phyloP scores from a whole-genome alignment of 768 basidiomycete species.

The Candolleomyces eurysporus region DNA sequence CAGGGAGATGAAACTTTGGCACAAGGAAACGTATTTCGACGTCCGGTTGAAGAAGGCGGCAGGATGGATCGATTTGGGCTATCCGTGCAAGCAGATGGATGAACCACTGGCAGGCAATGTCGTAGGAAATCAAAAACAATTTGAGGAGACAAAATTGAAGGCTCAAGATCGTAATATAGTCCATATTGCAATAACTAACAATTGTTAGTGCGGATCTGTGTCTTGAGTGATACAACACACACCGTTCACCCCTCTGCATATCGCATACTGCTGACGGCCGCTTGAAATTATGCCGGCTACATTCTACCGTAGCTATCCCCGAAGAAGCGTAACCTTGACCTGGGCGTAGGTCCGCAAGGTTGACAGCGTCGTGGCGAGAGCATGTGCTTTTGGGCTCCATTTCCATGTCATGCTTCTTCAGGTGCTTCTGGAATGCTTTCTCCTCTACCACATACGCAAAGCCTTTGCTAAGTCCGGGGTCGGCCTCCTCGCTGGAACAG shows the following conservation, averaged over 20 bases:
- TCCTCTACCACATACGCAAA: constrained; percentile 26
- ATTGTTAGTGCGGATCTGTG: background rate
- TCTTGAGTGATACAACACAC: constrained; percentile 4
- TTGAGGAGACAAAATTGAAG: background rate
- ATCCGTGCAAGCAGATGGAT: constrained; percentile 5
- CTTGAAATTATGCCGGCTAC: constrained; percentile 29
- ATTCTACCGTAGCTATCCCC: constrained; percentile 27
- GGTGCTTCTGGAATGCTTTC: constrained; percentile 13
- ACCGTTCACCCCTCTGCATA: constrained; percentile 33
- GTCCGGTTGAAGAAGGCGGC: background rate
- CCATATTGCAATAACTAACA: constrained; percentile 28
- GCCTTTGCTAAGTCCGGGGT: constrained; percentile 26
- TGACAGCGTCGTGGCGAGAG: constrained; percentile 13
- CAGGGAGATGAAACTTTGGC: constrained; percentile 27
- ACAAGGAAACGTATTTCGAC: background rate
- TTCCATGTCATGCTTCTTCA: constrained; percentile 12
- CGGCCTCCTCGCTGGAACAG: constrained; percentile 20
- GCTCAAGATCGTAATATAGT: constrained; percentile 18
- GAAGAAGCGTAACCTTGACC: constrained; percentile 20
- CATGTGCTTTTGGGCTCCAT: constrained; percentile 22
- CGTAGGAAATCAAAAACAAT: constrained; percentile 24
- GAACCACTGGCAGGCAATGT: constrained; percentile 27
- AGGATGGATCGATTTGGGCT: background rate
- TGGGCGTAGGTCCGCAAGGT: constrained; percentile 16
- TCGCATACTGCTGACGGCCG: constrained; percentile 26